These are phyloP conservation scores for Fraxinus ornus DNA, from an alignment of 305 asterid species.

Conservation along the genomic window DNA sequence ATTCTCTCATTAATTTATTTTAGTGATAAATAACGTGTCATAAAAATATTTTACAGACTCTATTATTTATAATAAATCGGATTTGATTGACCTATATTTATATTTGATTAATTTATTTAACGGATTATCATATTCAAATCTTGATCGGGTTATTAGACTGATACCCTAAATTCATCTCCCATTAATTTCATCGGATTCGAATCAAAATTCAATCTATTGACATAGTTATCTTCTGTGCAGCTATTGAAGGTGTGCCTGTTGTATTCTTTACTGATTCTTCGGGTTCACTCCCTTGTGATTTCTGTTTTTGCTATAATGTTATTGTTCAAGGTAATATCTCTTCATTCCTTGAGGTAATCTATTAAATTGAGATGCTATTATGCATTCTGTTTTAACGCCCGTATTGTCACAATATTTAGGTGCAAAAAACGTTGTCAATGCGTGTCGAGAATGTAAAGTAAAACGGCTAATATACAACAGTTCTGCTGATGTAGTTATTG, in stretches of 20 bases:
- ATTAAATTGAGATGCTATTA: constrained; percentile 8
- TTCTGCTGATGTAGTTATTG: constrained; percentile 75
- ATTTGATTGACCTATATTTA: neutral
- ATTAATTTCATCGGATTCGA: too few species aligned
- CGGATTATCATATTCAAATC: too few species aligned
- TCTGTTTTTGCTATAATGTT: constrained; percentile 50
- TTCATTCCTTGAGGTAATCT: constrained; percentile 16
- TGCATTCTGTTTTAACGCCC: constrained; percentile 20
- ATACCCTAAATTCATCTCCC: neutral
- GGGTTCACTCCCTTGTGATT: constrained; percentile 51
- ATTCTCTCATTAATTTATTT: neutral
- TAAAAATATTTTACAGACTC: neutral
- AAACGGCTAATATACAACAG: constrained; percentile 70
- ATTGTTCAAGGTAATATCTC: constrained; percentile 66
- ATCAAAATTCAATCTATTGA: too few species aligned
- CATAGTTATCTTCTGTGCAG: constrained; percentile 49
- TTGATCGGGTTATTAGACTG: neutral
- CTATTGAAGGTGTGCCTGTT: constrained; percentile 69
- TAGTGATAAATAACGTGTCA: too few species aligned
- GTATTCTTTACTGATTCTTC: constrained; percentile 61
- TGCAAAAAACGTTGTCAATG: constrained; percentile 68
- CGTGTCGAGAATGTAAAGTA: constrained; percentile 76
- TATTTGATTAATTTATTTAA: neutral
- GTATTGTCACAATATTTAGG: constrained; percentile 43
- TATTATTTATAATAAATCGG: too few species aligned